phyloP scores from a whole-genome alignment of 129 eudicot genomes.

The Deinandra increscens region DNA sequence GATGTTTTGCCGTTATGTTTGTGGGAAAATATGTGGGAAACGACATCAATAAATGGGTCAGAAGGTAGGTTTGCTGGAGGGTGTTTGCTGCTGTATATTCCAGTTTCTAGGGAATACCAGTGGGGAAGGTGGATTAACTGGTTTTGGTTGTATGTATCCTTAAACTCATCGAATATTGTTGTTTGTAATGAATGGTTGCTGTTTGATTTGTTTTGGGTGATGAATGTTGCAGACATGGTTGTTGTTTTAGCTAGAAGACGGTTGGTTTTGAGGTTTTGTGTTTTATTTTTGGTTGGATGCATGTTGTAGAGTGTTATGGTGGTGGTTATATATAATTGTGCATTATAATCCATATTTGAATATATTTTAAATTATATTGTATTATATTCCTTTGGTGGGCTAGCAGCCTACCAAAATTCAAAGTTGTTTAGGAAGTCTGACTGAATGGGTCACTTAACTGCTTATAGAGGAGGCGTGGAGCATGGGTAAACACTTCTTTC shows the following conservation, averaged over 20 bases:
- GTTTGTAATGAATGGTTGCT: neutral
- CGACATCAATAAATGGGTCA: constrained; percentile 55
- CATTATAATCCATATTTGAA: too few species aligned
- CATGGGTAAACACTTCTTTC: too few species aligned
- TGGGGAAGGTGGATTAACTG: neutral
- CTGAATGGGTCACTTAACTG: too few species aligned
- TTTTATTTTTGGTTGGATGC: neutral
- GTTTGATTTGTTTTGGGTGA: neutral
- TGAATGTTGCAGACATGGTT: neutral
- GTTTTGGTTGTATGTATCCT: neutral
- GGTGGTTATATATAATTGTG: too few species aligned
- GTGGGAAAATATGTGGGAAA: constrained; percentile 59
- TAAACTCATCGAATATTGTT: neutral
- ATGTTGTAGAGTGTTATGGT: neutral
- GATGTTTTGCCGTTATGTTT: constrained; percentile 50
- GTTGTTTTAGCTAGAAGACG: neutral
- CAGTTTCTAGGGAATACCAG: constrained; percentile 66
- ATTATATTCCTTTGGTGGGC: too few species aligned
- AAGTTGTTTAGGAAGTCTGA: too few species aligned
- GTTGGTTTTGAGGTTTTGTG: neutral
- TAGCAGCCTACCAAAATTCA: too few species aligned
- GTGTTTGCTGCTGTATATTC: constrained; percentile 58
- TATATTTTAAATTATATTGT: too few species aligned
- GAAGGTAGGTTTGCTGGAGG: constrained; percentile 44
- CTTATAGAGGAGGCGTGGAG: too few species aligned